Evolutionary conservation across 805 yeast species (phyloP).

Genomic region (Candida oleophila): DNA sequence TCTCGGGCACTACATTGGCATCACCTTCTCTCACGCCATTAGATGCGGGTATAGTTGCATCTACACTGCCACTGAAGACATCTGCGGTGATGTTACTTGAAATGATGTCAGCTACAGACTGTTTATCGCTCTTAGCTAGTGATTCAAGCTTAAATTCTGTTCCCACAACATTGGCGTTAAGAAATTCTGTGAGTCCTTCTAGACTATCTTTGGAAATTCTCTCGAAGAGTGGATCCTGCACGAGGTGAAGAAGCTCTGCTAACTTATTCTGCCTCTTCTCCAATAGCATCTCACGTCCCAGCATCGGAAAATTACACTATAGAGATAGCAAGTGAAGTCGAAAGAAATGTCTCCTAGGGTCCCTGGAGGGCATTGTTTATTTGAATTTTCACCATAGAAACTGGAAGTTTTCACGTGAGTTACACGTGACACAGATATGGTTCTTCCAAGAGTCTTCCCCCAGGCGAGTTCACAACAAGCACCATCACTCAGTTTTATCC

Average conservation of each 20-base stretch:
- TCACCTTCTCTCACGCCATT: neutral
- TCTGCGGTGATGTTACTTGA: neutral
- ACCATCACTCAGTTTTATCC: neutral
- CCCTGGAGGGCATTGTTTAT: neutral
- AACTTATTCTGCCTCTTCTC: neutral
- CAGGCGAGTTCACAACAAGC: too few species aligned
- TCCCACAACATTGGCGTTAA: neutral
- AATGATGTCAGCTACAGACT: neutral
- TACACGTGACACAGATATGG: constrained; percentile 1
- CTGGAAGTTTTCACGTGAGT: neutral
- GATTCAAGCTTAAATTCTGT: neutral
- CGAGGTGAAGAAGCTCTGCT: constrained; percentile 5
- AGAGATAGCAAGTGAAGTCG: neutral
- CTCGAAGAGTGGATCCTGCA: constrained; percentile 2
- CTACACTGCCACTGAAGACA: neutral
- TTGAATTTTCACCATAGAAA: neutral
- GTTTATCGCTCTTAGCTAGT: neutral
- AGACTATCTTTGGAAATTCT: neutral
- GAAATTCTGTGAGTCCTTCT: neutral
- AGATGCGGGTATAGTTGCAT: neutral
- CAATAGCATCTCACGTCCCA: neutral
- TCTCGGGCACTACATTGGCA: neutral
- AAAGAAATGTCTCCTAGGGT: neutral
- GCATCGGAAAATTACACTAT: neutral
- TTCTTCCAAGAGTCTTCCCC: too few species aligned